Conservation (phyloP, 805 yeast genomes). For the Diddensiella santjacobensis region DNA sequence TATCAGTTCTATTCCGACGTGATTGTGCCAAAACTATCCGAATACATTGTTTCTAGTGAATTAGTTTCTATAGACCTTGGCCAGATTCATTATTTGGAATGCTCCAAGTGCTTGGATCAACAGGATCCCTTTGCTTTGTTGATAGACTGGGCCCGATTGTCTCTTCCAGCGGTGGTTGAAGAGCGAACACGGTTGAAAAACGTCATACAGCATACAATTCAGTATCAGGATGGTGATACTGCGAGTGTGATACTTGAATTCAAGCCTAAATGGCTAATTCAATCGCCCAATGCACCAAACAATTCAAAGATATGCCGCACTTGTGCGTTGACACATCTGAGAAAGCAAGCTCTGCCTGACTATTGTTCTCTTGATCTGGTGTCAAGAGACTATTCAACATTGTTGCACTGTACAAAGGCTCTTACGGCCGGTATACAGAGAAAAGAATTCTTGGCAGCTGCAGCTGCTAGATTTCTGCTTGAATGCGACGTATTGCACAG, state of each 20-base stretch:
- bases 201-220: neutral
- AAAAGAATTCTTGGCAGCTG: slow-evolving; percentile 16
- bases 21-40: slow-evolving; percentile 13
- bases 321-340: slow-evolving; percentile 45
- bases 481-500: slow-evolving; percentile 22
- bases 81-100: neutral
- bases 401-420: slow-evolving; percentile 4
- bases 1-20: slow-evolving; percentile 37
- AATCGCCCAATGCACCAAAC: slow-evolving; percentile 40
- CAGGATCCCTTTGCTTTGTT: neutral
- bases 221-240: slow-evolving; percentile 1
- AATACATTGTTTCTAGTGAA: slow-evolving; percentile 6
- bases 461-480: slow-evolving; percentile 17
- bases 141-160: neutral
- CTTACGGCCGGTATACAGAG: slow-evolving; percentile 9
- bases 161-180: neutral
- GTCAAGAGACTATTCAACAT: slow-evolving; percentile 26
- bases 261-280: slow-evolving; percentile 61
- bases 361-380: slow-evolving; percentile 49
- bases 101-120: slow-evolving; percentile 2
- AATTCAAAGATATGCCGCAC: slow-evolving; percentile 47
- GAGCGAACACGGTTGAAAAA: neutral
- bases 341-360: slow-evolving; percentile 35
- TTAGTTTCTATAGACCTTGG: neutral
- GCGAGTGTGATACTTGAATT: slow-evolving; percentile 41